phyloP scores from a whole-genome alignment of 495 filamentous ascomycete genomes.

The Hypomontagnella submonticulosa region DNA sequence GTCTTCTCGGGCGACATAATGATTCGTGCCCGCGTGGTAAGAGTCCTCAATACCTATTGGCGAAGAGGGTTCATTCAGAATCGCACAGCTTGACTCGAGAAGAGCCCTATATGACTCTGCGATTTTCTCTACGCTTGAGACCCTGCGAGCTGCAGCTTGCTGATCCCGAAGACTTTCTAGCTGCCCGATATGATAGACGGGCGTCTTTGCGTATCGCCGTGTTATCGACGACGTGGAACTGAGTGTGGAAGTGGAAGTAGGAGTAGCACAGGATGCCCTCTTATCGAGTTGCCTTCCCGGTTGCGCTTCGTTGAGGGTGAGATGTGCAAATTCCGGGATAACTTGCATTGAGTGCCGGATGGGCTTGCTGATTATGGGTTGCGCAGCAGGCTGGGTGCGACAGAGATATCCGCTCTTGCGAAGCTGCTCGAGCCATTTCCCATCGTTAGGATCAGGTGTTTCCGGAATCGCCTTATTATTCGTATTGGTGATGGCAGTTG shows the following conservation, averaged over 20 bases:
- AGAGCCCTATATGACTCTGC: constrained; percentile 59
- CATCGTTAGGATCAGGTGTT: constrained; percentile 44
- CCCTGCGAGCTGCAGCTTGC: constrained; percentile 35
- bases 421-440: constrained; percentile 52
- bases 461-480: constrained; percentile 40
- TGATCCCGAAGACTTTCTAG: constrained; percentile 49
- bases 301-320: constrained; percentile 42
- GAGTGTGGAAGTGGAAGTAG: constrained; percentile 28
- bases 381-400: constrained; percentile 22
- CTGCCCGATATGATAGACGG: constrained; percentile 56
- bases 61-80: constrained; percentile 35
- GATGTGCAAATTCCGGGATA: constrained; percentile 56
- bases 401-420: constrained; percentile 49
- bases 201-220: constrained; percentile 57
- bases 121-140: constrained; percentile 55
- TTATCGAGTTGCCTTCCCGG: constrained; percentile 35
- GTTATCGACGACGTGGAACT: constrained; percentile 36
- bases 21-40: constrained; percentile 4
- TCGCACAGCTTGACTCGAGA: constrained; percentile 48
- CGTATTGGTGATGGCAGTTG: constrained; percentile 29
- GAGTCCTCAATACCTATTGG: constrained; percentile 29
- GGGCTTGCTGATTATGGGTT: constrained; percentile 28
- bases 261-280: constrained; percentile 28
- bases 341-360: constrained; percentile 42
- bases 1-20: constrained; percentile 26